These are phyloP conservation scores for Candida dubliniensis DNA, from an alignment of 1,139 yeast genomes.

Conservation along the genomic window DNA sequence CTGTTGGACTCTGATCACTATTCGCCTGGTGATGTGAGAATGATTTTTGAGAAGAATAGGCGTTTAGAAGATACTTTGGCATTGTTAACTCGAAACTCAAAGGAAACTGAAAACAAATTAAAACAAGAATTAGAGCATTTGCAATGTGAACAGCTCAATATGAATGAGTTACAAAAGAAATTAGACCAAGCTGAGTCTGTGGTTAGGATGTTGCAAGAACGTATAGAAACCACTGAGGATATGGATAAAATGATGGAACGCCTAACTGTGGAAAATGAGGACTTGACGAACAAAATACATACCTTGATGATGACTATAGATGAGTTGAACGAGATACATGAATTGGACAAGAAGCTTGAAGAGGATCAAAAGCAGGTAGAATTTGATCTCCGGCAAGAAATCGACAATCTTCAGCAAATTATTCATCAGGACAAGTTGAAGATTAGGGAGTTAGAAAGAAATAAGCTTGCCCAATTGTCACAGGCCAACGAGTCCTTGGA, in stretches of 20 bases:
- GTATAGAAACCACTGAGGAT: constrained; percentile 42
- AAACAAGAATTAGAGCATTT: constrained; percentile 26
- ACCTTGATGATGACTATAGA: constrained; percentile 43
- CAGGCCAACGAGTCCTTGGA: background rate
- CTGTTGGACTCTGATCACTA: constrained; percentile 16
- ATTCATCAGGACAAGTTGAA: constrained; percentile 25
- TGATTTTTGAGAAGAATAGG: constrained; percentile 28
- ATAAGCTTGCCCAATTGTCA: background rate
- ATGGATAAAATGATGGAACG: constrained; percentile 54
- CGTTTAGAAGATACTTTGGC: constrained; percentile 40
- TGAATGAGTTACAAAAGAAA: constrained; percentile 15
- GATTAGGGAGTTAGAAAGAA: constrained; percentile 24
- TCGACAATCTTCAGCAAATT: constrained; percentile 33
- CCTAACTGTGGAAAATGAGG: constrained; percentile 55
- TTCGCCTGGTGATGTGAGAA: constrained; percentile 20
- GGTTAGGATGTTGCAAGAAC: constrained; percentile 45
- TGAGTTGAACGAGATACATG: constrained; percentile 62
- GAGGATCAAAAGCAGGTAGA: constrained; percentile 56
- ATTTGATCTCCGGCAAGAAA: constrained; percentile 47
- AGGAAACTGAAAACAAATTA: constrained; percentile 24
- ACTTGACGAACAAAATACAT: constrained; percentile 38
- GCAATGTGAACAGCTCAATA: constrained; percentile 17
- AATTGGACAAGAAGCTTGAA: constrained; percentile 64
- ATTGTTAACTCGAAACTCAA: constrained; percentile 37
- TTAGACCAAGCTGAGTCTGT: constrained; percentile 36